Evolutionary conservation across 2,329 filamentous ascomycete genomes (phyloP).

Genomic region (Akanthomyces dipterigenus): DNA sequence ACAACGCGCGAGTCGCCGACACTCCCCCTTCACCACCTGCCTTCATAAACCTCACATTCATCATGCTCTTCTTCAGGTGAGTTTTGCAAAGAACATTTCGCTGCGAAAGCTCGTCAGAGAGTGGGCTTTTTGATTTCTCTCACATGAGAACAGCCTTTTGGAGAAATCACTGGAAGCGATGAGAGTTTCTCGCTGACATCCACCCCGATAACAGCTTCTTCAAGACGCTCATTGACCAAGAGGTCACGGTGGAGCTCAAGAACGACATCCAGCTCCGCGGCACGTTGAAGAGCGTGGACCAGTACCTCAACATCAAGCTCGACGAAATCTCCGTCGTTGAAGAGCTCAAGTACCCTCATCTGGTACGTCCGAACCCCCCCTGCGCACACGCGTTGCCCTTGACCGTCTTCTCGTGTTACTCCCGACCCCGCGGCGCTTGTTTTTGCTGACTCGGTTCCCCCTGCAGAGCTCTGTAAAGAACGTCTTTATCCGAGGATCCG

Average conservation of each 20-base stretch:
- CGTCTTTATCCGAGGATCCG: conserved; percentile 89
- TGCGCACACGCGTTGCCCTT: background rate
- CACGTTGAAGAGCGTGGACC: conserved; percentile 92
- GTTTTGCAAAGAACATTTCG: background rate
- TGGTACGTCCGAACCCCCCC: conserved; percentile 48
- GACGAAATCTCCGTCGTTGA: conserved; percentile 92
- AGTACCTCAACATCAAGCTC: conserved; percentile 98
- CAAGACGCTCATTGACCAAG: conserved; percentile 95
- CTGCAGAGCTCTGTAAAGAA: conserved; percentile 73
- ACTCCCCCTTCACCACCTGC: background rate
- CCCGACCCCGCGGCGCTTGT: background rate
- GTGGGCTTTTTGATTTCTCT: too few species aligned
- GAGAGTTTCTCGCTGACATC: background rate
- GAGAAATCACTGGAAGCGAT: background rate
- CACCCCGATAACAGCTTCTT: conserved; percentile 64
- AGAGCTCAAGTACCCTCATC: conserved; percentile 88
- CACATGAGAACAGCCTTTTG: background rate
- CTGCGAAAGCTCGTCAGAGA: background rate
- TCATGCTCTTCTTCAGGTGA: conserved; percentile 42
- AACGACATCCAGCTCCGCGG: conserved; percentile 98
- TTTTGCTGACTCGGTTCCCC: background rate
- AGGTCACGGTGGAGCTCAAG: conserved; percentile 98
- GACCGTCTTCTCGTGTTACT: too few species aligned
- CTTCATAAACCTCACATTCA: conserved; percentile 15
- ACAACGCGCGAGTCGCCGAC: background rate